Evolutionary conservation across 768 basidiomycete genomes (phyloP).

Genomic region (Lactarius quietus): DNA sequence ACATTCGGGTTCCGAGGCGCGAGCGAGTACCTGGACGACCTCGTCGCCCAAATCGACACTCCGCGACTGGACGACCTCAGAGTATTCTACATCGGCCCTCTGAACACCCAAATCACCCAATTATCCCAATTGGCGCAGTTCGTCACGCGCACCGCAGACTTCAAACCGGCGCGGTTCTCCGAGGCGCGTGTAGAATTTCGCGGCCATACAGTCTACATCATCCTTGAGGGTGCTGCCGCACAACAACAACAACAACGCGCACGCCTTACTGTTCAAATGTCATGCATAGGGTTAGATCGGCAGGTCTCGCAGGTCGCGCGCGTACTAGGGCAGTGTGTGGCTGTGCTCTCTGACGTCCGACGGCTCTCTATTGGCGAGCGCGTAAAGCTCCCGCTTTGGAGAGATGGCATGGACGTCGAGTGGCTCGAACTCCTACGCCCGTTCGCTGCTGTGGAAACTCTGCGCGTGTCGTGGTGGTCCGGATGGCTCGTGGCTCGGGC

Average conservation of each 20-base stretch:
- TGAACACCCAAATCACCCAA: neutral
- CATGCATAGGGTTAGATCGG: neutral
- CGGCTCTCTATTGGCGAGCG: neutral
- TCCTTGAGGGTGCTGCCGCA: neutral
- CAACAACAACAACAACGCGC: neutral
- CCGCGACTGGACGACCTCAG: neutral
- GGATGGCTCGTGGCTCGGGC: neutral
- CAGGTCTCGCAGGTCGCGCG: conserved; percentile 7
- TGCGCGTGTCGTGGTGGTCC: neutral
- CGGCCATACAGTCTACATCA: neutral
- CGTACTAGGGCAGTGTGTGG: neutral
- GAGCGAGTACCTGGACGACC: conserved; percentile 9
- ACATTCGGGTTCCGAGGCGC: neutral
- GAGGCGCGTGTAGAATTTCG: neutral
- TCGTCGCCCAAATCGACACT: neutral
- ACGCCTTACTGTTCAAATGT: neutral
- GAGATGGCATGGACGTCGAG: neutral
- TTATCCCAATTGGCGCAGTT: neutral
- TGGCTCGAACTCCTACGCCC: conserved; percentile 2
- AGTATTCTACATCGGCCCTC: neutral
- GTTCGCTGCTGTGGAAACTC: neutral
- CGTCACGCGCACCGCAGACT: neutral
- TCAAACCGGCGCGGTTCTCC: neutral
- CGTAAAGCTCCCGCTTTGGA: neutral
- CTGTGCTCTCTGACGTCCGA: neutral